Base-by-base conservation (phyloP, 1,284 basidiomycete species). In the Ceratorhiza oryzae-sativae region DNA sequence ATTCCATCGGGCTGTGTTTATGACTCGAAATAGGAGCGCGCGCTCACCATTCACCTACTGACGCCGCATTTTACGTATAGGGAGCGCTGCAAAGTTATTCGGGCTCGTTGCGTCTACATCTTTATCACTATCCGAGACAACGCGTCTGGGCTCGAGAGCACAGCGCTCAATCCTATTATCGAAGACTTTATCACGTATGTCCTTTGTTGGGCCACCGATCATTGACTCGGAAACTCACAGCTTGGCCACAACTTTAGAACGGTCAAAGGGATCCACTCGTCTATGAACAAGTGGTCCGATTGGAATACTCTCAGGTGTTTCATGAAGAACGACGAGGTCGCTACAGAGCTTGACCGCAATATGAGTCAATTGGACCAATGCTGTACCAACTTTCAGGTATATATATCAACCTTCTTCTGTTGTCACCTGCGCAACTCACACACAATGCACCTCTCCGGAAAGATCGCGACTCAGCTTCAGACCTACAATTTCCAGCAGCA, bases 281-380 rank as follows among this genome's bases (percentile, higher is more conserved):
- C 63, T n/a, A 67, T 67, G 63, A 53, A 67, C 49, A 67, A 67
- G 45, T 67, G 63, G 63, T 30, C 48, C 20, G 63, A 67, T n/a
- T 67, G 63, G 63, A 55, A 20, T 30, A 25, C 36, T 8, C 13
- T 67, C 36, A 67, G 55, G 36, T 55, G 49, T 23, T 67, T 67
- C 30, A 36, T 55, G 15, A 67, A 67, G 23, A 67, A 67, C 36
- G 63, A 67, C 63, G 63, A 67, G 49, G 55, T 67, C 20, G 49
- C 63, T 1, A 12, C 49, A 8, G 63, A 67, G 20, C 53, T 67
- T 36, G 63, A 67, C 32, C 30, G 49, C 2, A 67, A 55, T 20
- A 67, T 67, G 63, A 45, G 32, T 13, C 63, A 67, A 30, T 36
- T 67, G 10, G 63, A 67, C 36, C 12, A 30, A 34, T 67, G 63